Base-by-base conservation (phyloP, 2,329 filamentous ascomycete species). In the Xenosphaeropsis pyriputrescens region DNA sequence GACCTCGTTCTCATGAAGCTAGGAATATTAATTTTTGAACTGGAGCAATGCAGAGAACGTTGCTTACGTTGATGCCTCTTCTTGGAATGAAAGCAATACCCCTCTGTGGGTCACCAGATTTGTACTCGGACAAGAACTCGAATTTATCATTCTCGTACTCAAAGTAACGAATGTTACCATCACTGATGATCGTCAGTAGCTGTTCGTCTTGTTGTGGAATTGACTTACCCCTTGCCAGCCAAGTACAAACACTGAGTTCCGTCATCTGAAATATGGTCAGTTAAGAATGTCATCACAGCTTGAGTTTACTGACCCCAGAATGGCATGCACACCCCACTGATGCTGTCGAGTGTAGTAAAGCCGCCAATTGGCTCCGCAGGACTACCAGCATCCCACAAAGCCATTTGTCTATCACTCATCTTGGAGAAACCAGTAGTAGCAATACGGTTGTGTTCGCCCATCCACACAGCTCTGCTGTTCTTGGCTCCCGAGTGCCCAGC, bases 71-170 rank as follows among this genome's bases (percentile, higher is more conserved):
- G 51, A 98, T 83, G 45, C 89, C 91, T 45, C 91, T 84, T 62
- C 93, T 89, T 38, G 91, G 91, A 56, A 96, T 62, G 60, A 98
- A 96, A 26, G 85, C 91, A 50, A 98, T 72, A 50, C 91, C 91
- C 56, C 91, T 77, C 64, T 98, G 91, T 22, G 91, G 89, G 47
- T 98, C 91, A 30, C 70, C 67, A n/a, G 91, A 96, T 63, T 95
- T 94, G 71, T 96, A 91, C 59, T 96, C 89, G 45, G 86, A 93
- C 39, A 98, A 67, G 61, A 84, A 94, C 62, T 98, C 89, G 56
- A 98, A 95, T 62, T 95, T 95, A 69, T 96, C 89, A 62, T 96
- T 93, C 57, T 93, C 84, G 55, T 93, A 93, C 62, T 98, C 91
- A 59, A 84, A 98, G 70, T 98, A 98, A 46, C 91, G 88, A 55